phyloP scores from a whole-genome alignment of 495 filamentous ascomycete species.

The Tuber calosporum region DNA sequence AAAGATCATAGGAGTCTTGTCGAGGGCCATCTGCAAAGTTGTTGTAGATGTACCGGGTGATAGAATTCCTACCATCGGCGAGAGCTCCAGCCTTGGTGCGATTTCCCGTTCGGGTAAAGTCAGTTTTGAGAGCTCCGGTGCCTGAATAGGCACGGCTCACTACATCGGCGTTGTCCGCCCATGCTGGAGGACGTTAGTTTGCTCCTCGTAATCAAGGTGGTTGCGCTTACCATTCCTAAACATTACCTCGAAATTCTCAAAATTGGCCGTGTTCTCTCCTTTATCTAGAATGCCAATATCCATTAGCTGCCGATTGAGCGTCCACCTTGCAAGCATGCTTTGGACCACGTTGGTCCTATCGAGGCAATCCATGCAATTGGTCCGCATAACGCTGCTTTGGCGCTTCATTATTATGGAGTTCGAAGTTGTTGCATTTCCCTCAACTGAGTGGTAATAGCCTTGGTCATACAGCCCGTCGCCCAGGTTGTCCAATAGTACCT shows the following conservation, averaged over 20 bases:
- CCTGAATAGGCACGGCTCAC: constrained; percentile 89
- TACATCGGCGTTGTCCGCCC: constrained; percentile 96
- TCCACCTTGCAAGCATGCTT: constrained; percentile 83
- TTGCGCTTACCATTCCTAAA: constrained; percentile 68
- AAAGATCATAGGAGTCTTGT: constrained; percentile 92
- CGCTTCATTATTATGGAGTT: constrained; percentile 14
- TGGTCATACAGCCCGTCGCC: constrained; percentile 63
- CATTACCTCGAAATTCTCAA: constrained; percentile 68
- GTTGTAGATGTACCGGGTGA: constrained; percentile 76
- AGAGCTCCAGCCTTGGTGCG: constrained; percentile 74
- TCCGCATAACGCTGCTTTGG: constrained; percentile 83
- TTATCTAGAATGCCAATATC: constrained; percentile 68
- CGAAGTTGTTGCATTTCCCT: constrained; percentile 49
- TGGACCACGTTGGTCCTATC: constrained; percentile 97
- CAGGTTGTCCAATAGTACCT: constrained; percentile 74
- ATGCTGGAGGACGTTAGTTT: constrained; percentile 43
- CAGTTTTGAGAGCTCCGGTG: constrained; percentile 92
- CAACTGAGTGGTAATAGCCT: constrained; percentile 84
- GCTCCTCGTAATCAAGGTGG: not conserved
- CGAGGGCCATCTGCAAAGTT: constrained; percentile 89
- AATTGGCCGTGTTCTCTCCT: constrained; percentile 63
- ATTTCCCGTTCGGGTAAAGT: constrained; percentile 82
- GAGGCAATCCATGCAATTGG: constrained; percentile 98
- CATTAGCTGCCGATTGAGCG: constrained; percentile 74
- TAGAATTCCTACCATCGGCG: constrained; percentile 73